These are phyloP conservation scores for Parvularia atlantis DNA, from an alignment of 78 protist species.

Conservation along the genomic window DNA sequence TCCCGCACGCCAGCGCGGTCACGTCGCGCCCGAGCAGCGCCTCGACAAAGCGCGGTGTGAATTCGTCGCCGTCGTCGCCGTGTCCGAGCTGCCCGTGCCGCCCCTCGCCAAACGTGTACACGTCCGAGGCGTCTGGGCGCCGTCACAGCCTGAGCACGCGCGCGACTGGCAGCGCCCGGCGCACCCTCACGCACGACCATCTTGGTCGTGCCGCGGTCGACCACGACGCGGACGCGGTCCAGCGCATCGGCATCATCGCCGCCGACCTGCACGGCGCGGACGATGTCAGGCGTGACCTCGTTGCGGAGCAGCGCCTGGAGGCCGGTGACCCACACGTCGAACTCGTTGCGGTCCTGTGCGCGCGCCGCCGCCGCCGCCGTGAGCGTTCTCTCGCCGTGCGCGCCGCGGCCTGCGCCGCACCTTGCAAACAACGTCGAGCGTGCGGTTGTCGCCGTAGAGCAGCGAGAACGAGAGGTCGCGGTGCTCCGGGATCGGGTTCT, in stretches of 20 bases:
- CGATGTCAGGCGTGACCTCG: too few relatives aligned
- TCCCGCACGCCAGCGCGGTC: not conserved
- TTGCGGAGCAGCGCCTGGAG: not conserved
- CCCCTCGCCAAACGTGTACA: slow-evolving; percentile 1
- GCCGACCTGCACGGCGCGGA: too few relatives aligned
- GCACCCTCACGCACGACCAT: not conserved
- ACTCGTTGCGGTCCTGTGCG: too few relatives aligned
- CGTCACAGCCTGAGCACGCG: not conserved
- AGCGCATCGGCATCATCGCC: too few relatives aligned
- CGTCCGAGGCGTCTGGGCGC: not conserved
- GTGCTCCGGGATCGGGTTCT: not conserved
- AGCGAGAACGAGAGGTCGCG: not conserved
- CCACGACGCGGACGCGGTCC: not conserved
- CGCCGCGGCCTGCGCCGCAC: too few relatives aligned
- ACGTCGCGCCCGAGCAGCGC: slow-evolving; percentile 8
- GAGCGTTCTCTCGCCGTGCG: too few relatives aligned
- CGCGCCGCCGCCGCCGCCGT: too few relatives aligned
- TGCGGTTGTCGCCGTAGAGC: not conserved
- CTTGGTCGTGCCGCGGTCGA: not conserved
- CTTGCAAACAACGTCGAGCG: not conserved
- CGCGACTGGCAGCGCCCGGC: not conserved
- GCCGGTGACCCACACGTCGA: not conserved
- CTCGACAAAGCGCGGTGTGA: slow-evolving; percentile 3
- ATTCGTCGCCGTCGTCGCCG: not conserved
- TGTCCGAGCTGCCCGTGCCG: not conserved